Evolutionary conservation across 805 yeast species (phyloP), one percentile per base, ranked within the genome.

Genomic region (Maudiozyma saulgeensis): DNA sequence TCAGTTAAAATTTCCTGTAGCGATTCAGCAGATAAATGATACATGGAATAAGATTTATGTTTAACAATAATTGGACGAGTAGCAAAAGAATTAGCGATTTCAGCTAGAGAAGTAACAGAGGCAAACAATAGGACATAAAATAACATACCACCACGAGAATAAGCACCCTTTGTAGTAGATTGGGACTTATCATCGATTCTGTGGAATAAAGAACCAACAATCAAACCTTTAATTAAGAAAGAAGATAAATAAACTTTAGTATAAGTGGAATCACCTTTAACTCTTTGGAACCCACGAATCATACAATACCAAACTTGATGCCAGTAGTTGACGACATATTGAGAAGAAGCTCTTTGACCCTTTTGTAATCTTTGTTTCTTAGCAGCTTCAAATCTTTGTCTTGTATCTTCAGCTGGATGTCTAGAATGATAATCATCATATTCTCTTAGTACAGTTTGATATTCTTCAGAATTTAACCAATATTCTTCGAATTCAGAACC

Each of bases 21-120:
- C 9, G 82, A 76, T 63, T 81, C 86, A 25, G 84, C 84, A 21
- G 86, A 75, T 16, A 81, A 80, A 52, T 81, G 77, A 61, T 78
- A 80, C 68, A 82, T 68, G 15, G 82, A 78, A 56, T 78, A 81
- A 26, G 81, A 74, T 58, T 77, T 76, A 58, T 82, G 88, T 60
- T 81, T 82, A 56, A 78, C 80, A 50, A 80, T 71, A 56, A 81
- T 79, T 28, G 83, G 79, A 68, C 84, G 78, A 49, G 76, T 77
- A 51, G 78, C 77, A 57, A 79, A 82, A 49, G 81, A 68, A 9
- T 76, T 64, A 58, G 81, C 72, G 51, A 81, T 77, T 66, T 80
- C 87, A 56, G 84, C 80, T 51, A 81, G 65, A 11, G 82, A 75
- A 47, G 82, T 75, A 56, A 81, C 72, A 42, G 82, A 79, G 63